These are phyloP conservation scores for Spergularia marina DNA, from an alignment of 148 eudicot species.

Conservation along the genomic window DNA sequence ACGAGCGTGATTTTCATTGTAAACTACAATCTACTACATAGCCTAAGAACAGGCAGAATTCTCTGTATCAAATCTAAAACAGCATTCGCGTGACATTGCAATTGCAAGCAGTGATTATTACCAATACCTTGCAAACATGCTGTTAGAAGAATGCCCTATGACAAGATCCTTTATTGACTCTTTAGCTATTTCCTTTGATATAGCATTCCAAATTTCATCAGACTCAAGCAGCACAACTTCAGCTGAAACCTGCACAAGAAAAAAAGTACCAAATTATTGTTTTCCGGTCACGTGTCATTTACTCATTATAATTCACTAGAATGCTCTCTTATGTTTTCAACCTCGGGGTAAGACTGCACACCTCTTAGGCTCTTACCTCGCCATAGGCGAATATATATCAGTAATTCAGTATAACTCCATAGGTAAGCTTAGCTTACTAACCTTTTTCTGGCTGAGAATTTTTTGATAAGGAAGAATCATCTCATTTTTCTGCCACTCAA, in stretches of 20 bases:
- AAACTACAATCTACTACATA: neutral
- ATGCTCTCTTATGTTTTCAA: neutral
- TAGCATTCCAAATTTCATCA: constrained; percentile 55
- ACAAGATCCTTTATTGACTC: constrained; percentile 57
- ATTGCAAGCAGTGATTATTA: neutral
- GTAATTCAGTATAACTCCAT: neutral
- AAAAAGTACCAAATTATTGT: neutral
- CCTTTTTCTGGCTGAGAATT: constrained; percentile 48
- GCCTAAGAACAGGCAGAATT: neutral
- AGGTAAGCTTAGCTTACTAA: constrained; percentile 6
- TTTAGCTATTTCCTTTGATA: constrained; percentile 43
- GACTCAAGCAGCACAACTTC: constrained; percentile 73
- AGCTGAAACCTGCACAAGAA: constrained; percentile 46
- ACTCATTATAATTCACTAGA: neutral
- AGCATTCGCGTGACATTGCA: neutral
- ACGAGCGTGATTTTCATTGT: neutral
- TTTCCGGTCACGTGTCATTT: neutral
- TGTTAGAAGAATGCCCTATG: constrained; percentile 70
- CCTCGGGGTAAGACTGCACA: neutral
- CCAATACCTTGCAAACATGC: constrained; percentile 74
- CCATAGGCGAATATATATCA: neutral
- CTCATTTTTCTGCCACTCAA: constrained; percentile 68
- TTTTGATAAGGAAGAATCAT: constrained; percentile 62
- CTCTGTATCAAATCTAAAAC: too few relatives aligned
- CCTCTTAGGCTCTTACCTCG: neutral